Conservation (phyloP, 2,329 filamentous ascomycete genomes). For the Monilinia aucupariae region DNA sequence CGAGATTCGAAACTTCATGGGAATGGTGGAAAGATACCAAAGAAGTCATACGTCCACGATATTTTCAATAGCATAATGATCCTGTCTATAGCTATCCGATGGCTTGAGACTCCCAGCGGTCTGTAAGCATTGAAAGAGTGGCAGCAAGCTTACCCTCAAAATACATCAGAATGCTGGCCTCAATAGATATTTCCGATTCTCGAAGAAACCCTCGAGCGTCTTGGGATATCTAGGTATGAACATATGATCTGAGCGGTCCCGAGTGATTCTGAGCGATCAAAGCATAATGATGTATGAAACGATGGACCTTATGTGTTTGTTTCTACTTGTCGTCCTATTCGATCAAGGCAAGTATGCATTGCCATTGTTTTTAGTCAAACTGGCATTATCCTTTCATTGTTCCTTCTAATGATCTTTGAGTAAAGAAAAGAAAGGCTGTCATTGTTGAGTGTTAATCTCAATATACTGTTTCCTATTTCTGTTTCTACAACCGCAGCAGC, state of each 20-base stretch:
- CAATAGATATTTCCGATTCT: neutral
- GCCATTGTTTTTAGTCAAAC: slow-evolving; percentile 8
- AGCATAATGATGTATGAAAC: slow-evolving; percentile 7
- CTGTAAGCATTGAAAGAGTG: neutral
- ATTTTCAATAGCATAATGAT: neutral
- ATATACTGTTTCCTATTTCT: neutral
- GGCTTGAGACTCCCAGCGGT: too few species aligned
- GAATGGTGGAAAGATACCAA: neutral
- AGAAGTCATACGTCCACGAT: neutral
- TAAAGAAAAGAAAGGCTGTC: slow-evolving; percentile 1
- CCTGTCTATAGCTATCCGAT: neutral
- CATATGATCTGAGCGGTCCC: slow-evolving; percentile 1
- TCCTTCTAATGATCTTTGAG: neutral
- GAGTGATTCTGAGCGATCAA: slow-evolving; percentile 10
- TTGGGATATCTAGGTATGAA: neutral
- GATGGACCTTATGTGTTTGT: neutral
- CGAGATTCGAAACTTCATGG: neutral
- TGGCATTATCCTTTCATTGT: slow-evolving; percentile 8
- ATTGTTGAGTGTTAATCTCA: slow-evolving; percentile 1
- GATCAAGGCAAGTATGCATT: neutral
- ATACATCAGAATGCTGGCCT: neutral
- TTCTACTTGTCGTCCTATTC: neutral
- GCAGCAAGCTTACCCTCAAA: neutral
- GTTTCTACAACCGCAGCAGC: neutral
- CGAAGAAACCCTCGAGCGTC: neutral